Percentiles rank a stretch among this genome's conserved stretches.
Evolutionary conservation across 2,329 filamentous ascomycete species (phyloP).

Genomic region (Aureobasidium sp.): DNA sequence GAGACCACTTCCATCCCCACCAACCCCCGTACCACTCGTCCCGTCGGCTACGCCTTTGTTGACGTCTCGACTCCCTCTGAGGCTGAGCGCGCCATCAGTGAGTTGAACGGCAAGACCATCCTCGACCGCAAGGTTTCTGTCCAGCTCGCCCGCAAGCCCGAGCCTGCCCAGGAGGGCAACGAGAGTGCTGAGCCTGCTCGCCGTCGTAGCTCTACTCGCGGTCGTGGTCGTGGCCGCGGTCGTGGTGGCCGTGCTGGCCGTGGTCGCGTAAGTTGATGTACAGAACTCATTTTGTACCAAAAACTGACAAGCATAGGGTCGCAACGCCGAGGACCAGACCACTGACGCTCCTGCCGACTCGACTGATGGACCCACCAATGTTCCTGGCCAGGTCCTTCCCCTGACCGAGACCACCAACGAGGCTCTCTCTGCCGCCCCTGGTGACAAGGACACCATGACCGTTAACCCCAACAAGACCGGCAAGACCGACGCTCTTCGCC

Average conservation of each 20-base stretch:
- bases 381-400: constrained; percentile 44
- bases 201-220: constrained; percentile 50
- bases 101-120: constrained; percentile 96
- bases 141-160: constrained; percentile 95
- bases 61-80: constrained; percentile 91
- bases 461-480: constrained; percentile 34
- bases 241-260: constrained; percentile 54
- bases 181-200: constrained; percentile 63
- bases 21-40: constrained; percentile 97
- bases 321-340: constrained; percentile 30
- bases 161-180: constrained; percentile 72
- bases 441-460: constrained; percentile 38
- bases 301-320: background rate
- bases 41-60: constrained; percentile 98
- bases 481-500: constrained; percentile 45
- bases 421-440: constrained; percentile 48
- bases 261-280: constrained; percentile 54
- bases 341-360: constrained; percentile 44
- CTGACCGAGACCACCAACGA: constrained; percentile 48
- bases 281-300: background rate
- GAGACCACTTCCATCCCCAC: constrained; percentile 98
- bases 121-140: constrained; percentile 98
- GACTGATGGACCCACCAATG: constrained; percentile 44
- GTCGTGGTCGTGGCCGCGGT: constrained; percentile 51
- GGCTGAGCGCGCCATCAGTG: constrained; percentile 88